These are phyloP conservation scores for Spathaspora girioi DNA, from an alignment of 805 yeast genomes.

Conservation along the genomic window DNA sequence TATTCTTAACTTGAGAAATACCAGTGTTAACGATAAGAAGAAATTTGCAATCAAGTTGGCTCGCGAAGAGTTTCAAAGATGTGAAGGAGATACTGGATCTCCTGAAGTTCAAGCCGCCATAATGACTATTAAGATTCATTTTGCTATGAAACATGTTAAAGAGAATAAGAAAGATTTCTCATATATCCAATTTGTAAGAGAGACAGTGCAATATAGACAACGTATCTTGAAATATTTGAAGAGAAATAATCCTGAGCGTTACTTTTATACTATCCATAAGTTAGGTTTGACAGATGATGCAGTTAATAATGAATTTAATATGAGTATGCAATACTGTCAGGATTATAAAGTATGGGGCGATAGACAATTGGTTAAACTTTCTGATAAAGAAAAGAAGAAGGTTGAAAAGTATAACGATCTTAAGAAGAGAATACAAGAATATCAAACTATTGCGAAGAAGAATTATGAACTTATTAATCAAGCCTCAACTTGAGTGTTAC, in stretches of 20 bases:
- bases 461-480: conserved; percentile 19
- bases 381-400: conserved; percentile 32
- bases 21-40: conserved; percentile 54
- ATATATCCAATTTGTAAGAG: conserved; percentile 68
- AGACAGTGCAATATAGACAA: conserved; percentile 88
- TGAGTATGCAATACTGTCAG: conserved; percentile 75
- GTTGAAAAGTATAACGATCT: conserved; percentile 26
- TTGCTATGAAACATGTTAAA: conserved; percentile 66
- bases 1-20: conserved; percentile 70
- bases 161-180: conserved; percentile 69
- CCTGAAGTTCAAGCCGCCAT: conserved; percentile 96
- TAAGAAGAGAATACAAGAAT: conserved; percentile 37
- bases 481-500: not conserved
- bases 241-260: conserved; percentile 72
- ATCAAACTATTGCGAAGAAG: conserved; percentile 36
- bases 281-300: conserved; percentile 82
- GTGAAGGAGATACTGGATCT: conserved; percentile 90
- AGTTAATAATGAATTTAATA: conserved; percentile 73
- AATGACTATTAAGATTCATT: conserved; percentile 75
- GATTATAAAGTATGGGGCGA: conserved; percentile 78
- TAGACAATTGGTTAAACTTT: conserved; percentile 52
- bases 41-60: conserved; percentile 64
- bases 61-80: conserved; percentile 72
- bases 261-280: conserved; percentile 82
- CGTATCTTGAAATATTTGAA: conserved; percentile 77